These are phyloP conservation scores for Gossypium thurberi DNA, from an alignment of 345 rosid species.

Conservation along the genomic window DNA sequence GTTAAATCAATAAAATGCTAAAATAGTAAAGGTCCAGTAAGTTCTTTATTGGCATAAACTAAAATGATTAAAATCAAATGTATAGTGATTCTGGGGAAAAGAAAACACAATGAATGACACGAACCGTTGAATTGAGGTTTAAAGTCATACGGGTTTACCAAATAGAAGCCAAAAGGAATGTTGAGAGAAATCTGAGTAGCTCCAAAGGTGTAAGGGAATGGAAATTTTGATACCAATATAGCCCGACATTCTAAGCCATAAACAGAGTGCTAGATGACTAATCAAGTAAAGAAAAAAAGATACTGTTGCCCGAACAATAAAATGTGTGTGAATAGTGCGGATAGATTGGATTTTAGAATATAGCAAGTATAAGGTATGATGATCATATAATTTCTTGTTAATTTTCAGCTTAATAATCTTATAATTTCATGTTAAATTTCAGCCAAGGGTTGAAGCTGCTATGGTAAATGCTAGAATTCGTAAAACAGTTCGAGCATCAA, in stretches of 20 bases:
- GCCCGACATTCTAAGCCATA: not conserved
- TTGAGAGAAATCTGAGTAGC: too few relatives aligned
- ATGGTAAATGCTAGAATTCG: constrained; percentile 94
- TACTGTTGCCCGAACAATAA: not conserved
- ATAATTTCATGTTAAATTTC: constrained; percentile 23
- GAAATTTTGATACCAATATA: not conserved
- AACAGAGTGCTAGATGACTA: not conserved
- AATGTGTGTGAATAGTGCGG: not conserved
- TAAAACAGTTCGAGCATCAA: constrained; percentile 72
- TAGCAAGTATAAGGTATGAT: not conserved
- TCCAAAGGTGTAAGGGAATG: not conserved
- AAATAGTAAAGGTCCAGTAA: not conserved
- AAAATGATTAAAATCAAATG: not conserved
- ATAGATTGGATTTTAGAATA: not conserved
- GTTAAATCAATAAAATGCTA: not conserved
- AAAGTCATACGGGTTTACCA: not conserved
- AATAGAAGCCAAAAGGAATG: too few relatives aligned
- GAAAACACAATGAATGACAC: not conserved
- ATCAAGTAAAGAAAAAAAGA: not conserved
- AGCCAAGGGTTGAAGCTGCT: constrained; percentile 98
- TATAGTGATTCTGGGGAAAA: not conserved
- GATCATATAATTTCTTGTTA: constrained; percentile 3
- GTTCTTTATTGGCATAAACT: not conserved
- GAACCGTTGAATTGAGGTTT: not conserved
- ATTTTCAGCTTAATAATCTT: constrained; percentile 45